A percentile compares a stretch with the other conserved stretches of the same genome.
phyloP scores from a whole-genome alignment of 2,329 filamentous ascomycete species.

The Phyllosticta capitalensis region DNA sequence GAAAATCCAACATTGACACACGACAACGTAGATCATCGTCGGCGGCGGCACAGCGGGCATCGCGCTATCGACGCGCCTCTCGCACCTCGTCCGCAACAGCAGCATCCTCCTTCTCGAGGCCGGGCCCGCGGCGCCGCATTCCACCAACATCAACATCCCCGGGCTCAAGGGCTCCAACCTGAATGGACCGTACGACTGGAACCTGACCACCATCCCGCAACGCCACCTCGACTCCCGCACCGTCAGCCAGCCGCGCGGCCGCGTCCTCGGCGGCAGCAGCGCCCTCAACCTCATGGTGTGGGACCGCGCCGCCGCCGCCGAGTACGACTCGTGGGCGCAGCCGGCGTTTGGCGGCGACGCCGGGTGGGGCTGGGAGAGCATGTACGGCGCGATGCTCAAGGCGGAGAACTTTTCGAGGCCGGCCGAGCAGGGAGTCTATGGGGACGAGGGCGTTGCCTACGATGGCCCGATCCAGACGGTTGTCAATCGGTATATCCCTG shows the following conservation, averaged over 20 bases:
- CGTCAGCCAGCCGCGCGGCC: constrained; percentile 22
- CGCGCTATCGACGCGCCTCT: constrained; percentile 16
- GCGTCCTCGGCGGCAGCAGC: constrained; percentile 28
- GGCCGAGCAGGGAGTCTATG: constrained; percentile 16
- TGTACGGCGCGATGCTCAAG: constrained; percentile 21
- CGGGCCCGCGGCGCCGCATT: constrained; percentile 16
- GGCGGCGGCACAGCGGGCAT: constrained; percentile 15
- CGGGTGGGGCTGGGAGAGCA: not conserved
- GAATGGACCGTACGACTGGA: constrained; percentile 4
- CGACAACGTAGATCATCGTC: constrained; percentile 1
- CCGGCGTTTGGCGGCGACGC: not conserved
- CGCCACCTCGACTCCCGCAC: constrained; percentile 13
- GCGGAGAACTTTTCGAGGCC: constrained; percentile 23
- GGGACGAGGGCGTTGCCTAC: constrained; percentile 20
- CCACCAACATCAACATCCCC: constrained; percentile 22
- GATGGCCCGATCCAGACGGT: constrained; percentile 25
- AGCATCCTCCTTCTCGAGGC: constrained; percentile 15
- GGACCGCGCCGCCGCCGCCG: constrained; percentile 16
- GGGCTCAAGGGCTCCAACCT: constrained; percentile 16
- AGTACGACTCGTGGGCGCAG: constrained; percentile 44
- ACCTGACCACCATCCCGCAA: constrained; percentile 17
- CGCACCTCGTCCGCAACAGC: constrained; percentile 17
- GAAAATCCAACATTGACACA: not conserved
- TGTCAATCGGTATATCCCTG: constrained; percentile 36
- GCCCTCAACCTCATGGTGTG: constrained; percentile 22